Base-by-base conservation (phyloP, 176 grass and related monocot genomes). In the Leersia perrieri region DNA sequence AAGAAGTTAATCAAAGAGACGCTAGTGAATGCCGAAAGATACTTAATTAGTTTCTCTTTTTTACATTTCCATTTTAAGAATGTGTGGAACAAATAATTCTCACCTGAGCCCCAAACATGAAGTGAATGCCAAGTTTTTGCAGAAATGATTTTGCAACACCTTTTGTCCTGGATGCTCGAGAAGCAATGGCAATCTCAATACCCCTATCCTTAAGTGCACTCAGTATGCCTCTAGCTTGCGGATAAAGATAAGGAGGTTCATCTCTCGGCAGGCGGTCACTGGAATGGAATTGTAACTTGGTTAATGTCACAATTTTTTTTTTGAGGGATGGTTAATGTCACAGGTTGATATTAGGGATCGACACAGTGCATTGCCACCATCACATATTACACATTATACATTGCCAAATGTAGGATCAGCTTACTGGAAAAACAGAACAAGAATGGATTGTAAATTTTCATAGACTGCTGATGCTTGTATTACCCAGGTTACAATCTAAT, bases 201-300 rank as follows among this genome's bases (percentile, higher is more conserved):
- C 77, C 70, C 75, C 81, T 81, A n/a, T 87, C 85, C 74, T 81
- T 87, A 34, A 87, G 85, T 15, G 85, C 85, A 7, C 38, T 62
- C 38, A 78, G 36, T 75, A 87, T 87, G 31, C 76, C 85, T 49
- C 69, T 29, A 26, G 77, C 76, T 39, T 87, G 77, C 60, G 85
- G 85, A 41, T 87, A 87, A 44, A 72, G 76, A 87, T 71, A 74
- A 12, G 70, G 76, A 28, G 30, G 39, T 87, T 75, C 41, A 75
- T 78, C 85, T 81, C 81, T 87, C 7, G 57, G 66, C 34, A 74
- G 66, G 74, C 65, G 76, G 29, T 87, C 85, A n/a, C 85, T 87
- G 77, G 23, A 74, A 85, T 22, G 13, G 58, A 30, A 72, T 47
- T 20, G 1, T 31, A 15, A 72, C 42, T 44, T 71, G 40, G 8